Percentiles rank a stretch among this genome's conserved stretches.
These are phyloP conservation scores for Pythium aquatile DNA, from an alignment of 352 stramenopile genomes.

Conservation along the genomic window DNA sequence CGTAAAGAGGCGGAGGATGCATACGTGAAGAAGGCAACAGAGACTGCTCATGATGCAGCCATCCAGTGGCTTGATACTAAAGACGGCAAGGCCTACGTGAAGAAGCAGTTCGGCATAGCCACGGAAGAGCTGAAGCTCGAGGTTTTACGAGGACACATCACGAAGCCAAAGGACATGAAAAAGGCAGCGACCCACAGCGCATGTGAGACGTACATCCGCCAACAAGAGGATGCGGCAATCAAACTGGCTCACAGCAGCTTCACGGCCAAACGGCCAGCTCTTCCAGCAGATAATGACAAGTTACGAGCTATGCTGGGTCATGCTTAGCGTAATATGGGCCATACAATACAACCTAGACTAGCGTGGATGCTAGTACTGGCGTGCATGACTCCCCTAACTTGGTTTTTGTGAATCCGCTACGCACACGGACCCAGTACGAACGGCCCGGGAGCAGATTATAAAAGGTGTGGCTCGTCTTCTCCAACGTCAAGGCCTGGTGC, in stretches of 20 bases:
- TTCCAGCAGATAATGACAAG: conserved; percentile 21
- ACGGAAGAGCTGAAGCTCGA: conserved; percentile 53
- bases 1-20: conserved; percentile 39
- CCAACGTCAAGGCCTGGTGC: conserved; percentile 23
- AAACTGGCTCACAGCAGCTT: conserved; percentile 38
- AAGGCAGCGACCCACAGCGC: conserved; percentile 35
- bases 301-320: conserved; percentile 6
- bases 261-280: conserved; percentile 26
- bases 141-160: conserved; percentile 40
- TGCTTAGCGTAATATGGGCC: background rate
- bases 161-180: conserved; percentile 65
- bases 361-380: conserved; percentile 26
- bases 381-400: conserved; percentile 26
- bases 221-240: conserved; percentile 36
- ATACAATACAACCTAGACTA: background rate
- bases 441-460: conserved; percentile 23
- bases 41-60: conserved; percentile 26
- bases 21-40: conserved; percentile 20
- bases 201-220: conserved; percentile 38
- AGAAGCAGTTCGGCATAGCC: conserved; percentile 43
- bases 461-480: conserved; percentile 31
- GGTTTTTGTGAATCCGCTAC: conserved; percentile 27
- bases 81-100: conserved; percentile 58
- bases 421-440: conserved; percentile 37
- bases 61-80: conserved; percentile 65